Evolutionary conservation across 495 filamentous ascomycete genomes (phyloP), one percentile per base, ranked within the genome.

Genomic region (Xylaria scruposa): DNA sequence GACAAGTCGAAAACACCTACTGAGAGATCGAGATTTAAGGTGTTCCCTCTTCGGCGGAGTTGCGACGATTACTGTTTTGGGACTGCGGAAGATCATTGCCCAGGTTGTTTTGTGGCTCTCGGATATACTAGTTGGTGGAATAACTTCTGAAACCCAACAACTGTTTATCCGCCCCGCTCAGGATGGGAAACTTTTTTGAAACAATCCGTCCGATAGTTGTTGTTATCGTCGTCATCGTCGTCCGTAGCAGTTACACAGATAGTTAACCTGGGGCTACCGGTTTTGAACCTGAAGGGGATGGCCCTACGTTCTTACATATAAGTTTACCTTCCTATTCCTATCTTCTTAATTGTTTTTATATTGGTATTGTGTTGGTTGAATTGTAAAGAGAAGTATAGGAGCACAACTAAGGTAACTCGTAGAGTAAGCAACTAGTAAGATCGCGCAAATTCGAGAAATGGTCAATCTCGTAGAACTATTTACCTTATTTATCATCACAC

Each of bases 41-140:
- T 19, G 26, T 33, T 19, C 12, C 40, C n/a, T 29, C 2, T 24
- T 19, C 44, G 46, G 46, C 31, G 46, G 21, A 38, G 31, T 38
- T 53, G 29, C 40, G 31, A 46, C 15, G 17, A 24, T 70, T 61
- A 12, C 68, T 70, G 21, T 62, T 62, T 70, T 62, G 56, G 58
- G 68, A 40, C 21, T 13, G 26, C 58, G 68, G 68, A 70, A 70
- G 68, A 70, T 70, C 42, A 29, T 63, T 33, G 42, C n/a, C 68
- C 68, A 51, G 21, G 40, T 12, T 40, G 5, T 40, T 26, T 19
- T 40, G 40, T 38, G 68, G 42, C 33, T 26, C 31, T 38, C 19
- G 42, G 8, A 12, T 8, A 26, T 24, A 40, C 19, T 53, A 49
- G 68, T 69, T 70, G 68, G 68, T 70, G 68, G 68, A 70, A 62